A percentile compares a stretch with the other conserved stretches of the same genome.
Evolutionary conservation across 2,329 filamentous ascomycete genomes (phyloP).

Genomic region (Aspergillus tubingensis): DNA sequence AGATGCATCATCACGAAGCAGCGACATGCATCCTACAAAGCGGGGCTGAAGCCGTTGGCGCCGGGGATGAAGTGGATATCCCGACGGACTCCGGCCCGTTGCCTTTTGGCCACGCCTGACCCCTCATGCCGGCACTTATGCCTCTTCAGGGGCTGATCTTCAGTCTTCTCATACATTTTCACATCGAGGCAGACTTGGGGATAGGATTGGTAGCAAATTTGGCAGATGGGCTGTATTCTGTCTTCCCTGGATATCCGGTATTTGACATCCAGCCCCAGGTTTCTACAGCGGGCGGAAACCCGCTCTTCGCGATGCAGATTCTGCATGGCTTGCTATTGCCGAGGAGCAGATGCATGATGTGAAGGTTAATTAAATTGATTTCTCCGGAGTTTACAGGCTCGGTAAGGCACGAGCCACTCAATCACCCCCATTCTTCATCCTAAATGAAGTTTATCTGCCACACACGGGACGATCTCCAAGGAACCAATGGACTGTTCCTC

Average conservation of each 20-base stretch:
- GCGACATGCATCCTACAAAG: background rate
- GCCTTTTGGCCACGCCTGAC: background rate
- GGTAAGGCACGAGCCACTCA: background rate
- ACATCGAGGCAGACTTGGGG: no score
- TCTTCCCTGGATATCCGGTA: background rate
- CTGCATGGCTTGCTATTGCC: background rate
- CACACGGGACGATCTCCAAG: background rate
- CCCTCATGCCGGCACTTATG: background rate
- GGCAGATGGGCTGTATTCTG: background rate
- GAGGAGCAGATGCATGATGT: background rate
- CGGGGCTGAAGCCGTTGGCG: background rate
- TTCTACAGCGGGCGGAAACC: background rate
- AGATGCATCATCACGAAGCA: background rate
- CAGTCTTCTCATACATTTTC: background rate
- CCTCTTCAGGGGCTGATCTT: background rate
- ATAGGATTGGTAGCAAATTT: background rate
- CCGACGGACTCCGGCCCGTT: background rate
- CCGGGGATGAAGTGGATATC: background rate
- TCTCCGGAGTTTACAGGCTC: background rate
- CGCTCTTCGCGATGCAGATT: no score
- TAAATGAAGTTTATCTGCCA: background rate
- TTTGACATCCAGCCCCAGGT: background rate
- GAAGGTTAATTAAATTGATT: background rate
- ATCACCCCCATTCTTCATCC: background rate
- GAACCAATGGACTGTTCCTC: background rate